A percentile compares a stretch with the other conserved stretches of the same genome.
phyloP scores from a whole-genome alignment of 1,284 basidiomycete species.

The Malassezia psittaci region DNA sequence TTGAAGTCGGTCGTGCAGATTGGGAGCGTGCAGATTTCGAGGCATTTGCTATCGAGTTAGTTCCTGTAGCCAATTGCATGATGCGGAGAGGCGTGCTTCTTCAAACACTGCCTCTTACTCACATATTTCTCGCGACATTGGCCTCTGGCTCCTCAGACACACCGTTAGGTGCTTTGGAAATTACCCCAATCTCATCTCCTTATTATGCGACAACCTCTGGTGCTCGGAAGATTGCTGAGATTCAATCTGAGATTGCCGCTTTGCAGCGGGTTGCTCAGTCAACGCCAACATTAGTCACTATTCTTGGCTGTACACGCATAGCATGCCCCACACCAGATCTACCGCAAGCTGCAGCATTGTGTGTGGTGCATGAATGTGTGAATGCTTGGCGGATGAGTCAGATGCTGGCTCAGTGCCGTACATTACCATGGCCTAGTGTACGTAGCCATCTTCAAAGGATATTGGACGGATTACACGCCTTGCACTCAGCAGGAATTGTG shows the following conservation, averaged over 20 bases:
- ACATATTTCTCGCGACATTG: conserved; percentile 23
- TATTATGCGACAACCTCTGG: conserved; percentile 33
- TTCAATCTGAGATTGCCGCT: conserved; percentile 36
- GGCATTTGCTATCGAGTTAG: not conserved
- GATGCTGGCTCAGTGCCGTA: conserved; percentile 29
- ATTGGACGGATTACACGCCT: conserved; percentile 30
- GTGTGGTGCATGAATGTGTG: conserved; percentile 24
- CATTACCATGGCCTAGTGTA: conserved; percentile 30
- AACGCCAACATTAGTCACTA: conserved; percentile 25
- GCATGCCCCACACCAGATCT: not conserved
- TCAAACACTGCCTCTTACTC: conserved; percentile 19
- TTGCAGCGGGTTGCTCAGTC: conserved; percentile 21
- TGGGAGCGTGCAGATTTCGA: not conserved
- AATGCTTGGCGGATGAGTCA: conserved; percentile 20
- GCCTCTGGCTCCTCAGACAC: conserved; percentile 7
- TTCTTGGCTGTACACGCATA: conserved; percentile 28
- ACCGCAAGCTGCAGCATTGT: conserved; percentile 10
- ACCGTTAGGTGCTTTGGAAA: conserved; percentile 30
- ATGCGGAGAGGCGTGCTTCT: conserved; percentile 26
- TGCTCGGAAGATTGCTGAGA: conserved; percentile 38
- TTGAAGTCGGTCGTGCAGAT: conserved; percentile 1
- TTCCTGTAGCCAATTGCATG: not conserved
- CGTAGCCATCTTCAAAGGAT: conserved; percentile 25
- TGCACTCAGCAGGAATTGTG: conserved; percentile 34
- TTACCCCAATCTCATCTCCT: conserved; percentile 27